Percentiles rank a stretch among this genome's conserved stretches.
Evolutionary conservation across 495 filamentous ascomycete genomes (phyloP).

Genomic region (Hypoxylon trugodes): DNA sequence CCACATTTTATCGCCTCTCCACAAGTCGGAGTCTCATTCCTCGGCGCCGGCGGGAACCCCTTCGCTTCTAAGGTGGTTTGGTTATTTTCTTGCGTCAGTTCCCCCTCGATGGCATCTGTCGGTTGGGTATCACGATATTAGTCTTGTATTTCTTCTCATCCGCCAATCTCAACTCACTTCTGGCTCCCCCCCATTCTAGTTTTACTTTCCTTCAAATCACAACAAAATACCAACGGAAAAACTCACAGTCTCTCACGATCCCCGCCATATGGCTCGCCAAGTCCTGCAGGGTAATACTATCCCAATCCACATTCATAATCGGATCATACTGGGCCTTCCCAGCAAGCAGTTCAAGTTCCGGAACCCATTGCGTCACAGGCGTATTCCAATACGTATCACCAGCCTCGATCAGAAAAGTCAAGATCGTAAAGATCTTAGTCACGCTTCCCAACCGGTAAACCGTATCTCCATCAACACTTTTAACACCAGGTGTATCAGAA

Average conservation of each 20-base stretch:
- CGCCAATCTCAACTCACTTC: conserved; percentile 28
- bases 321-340: conserved; percentile 46
- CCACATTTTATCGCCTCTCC: conserved; percentile 48
- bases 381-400: conserved; percentile 53
- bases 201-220: background rate
- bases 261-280: conserved; percentile 64
- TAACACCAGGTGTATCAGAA: conserved; percentile 46
- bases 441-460: conserved; percentile 62
- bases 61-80: conserved; percentile 40
- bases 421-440: conserved; percentile 59
- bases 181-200: background rate
- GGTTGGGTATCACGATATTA: conserved; percentile 31
- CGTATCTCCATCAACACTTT: conserved; percentile 51
- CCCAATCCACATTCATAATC: conserved; percentile 58
- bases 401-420: conserved; percentile 56
- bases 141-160: conserved; percentile 29
- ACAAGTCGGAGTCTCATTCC: conserved; percentile 53
- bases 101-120: conserved; percentile 52
- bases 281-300: conserved; percentile 61
- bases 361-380: conserved; percentile 62
- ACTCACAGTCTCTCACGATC: conserved; percentile 56
- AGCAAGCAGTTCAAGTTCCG: conserved; percentile 57
- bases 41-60: conserved; percentile 53
- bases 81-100: conserved; percentile 51
- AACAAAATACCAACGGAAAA: background rate